phyloP scores from a whole-genome alignment of 2,329 filamentous ascomycete genomes.

The Microdochium nivale region DNA sequence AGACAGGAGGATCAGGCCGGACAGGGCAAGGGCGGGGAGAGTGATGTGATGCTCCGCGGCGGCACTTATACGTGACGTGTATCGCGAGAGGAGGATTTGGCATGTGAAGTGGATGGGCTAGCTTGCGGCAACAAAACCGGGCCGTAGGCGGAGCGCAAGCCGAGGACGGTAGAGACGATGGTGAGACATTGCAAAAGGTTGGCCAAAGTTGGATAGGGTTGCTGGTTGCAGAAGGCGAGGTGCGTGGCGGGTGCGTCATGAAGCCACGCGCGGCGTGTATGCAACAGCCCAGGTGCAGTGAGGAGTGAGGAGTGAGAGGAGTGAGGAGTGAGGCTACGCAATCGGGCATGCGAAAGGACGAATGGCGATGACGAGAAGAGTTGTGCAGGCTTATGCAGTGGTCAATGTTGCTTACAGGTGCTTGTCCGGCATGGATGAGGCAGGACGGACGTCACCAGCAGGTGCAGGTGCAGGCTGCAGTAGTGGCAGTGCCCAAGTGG shows the following conservation, averaged over 20 bases:
- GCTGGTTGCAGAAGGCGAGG: not conserved
- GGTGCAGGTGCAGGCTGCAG: not conserved
- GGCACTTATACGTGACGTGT: not conserved
- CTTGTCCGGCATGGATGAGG: not conserved
- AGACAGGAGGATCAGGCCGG: not conserved
- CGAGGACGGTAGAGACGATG: too few species aligned
- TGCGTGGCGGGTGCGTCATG: not conserved
- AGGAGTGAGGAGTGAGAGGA: not conserved
- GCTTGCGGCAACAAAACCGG: not conserved
- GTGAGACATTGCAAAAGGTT: not conserved
- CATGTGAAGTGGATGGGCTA: not conserved
- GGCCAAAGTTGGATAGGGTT: not conserved
- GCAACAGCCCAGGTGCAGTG: not conserved
- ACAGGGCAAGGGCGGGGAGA: not conserved
- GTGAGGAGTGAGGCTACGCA: not conserved
- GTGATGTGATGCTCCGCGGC: not conserved
- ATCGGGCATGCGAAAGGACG: not conserved
- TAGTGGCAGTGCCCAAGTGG: too few species aligned
- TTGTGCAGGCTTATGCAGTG: not conserved
- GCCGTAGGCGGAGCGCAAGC: not conserved
- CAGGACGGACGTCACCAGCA: not conserved
- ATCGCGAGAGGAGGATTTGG: not conserved
- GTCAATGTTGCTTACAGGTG: not conserved
- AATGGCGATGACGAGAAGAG: not conserved
- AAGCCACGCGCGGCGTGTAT: not conserved